These are phyloP conservation scores for Penicillium sp. DNA, from an alignment of 2,329 filamentous ascomycete genomes.

Conservation along the genomic window DNA sequence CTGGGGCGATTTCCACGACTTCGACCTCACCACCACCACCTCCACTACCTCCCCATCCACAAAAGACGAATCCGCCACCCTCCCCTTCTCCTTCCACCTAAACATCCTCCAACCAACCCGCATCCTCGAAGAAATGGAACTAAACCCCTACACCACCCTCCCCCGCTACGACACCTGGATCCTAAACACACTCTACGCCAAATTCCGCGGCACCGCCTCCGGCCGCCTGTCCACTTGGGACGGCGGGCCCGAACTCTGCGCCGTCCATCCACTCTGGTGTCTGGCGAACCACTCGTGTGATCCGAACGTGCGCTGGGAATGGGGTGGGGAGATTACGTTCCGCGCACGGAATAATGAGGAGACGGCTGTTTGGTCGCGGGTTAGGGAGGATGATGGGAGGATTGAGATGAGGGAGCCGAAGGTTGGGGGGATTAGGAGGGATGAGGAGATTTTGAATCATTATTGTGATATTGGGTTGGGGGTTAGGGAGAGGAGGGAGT, in stretches of 20 bases:
- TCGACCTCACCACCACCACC: conserved; percentile 26
- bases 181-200: conserved; percentile 88
- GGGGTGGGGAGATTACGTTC: conserved; percentile 63
- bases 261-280: conserved; percentile 95
- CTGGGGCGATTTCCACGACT: conserved; percentile 67
- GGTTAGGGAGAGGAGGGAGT: conserved; percentile 82
- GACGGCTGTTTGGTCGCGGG: conserved; percentile 47
- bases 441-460: conserved; percentile 88
- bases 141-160: conserved; percentile 62
- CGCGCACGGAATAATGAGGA: conserved; percentile 42
- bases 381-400: conserved; percentile 32
- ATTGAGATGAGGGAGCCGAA: conserved; percentile 52
- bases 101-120: conserved; percentile 66
- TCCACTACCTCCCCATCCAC: conserved; percentile 10
- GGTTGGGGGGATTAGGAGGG: conserved; percentile 68
- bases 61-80: conserved; percentile 47
- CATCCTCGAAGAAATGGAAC: conserved; percentile 67
- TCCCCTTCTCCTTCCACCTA: conserved; percentile 67
- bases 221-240: conserved; percentile 78
- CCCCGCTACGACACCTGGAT: conserved; percentile 61
- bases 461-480: conserved; percentile 86
- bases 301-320: conserved; percentile 94
- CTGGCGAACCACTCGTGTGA: conserved; percentile 95
- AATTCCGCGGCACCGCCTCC: conserved; percentile 91
- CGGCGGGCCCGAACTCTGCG: conserved; percentile 86